Evolutionary conservation across 2,329 filamentous ascomycete species (phyloP).

Genomic region (Alternaria sp.): DNA sequence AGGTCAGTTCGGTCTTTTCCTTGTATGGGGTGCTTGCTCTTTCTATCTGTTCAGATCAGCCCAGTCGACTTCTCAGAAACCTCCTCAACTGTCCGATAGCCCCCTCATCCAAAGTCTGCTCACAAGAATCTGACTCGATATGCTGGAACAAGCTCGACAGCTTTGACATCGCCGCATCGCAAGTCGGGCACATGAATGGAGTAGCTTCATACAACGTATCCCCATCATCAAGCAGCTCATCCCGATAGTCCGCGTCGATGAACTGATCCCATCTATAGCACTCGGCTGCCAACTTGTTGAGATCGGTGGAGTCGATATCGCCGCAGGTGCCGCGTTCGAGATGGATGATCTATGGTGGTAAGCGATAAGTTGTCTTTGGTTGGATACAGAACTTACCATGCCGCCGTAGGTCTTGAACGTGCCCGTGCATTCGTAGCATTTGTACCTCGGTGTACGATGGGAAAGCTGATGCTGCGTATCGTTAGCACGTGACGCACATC

Average conservation of each 20-base stretch:
- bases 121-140: constrained; percentile 7
- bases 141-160: constrained; percentile 14
- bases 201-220: too few species aligned
- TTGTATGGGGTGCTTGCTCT: too few species aligned
- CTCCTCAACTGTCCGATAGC: not conserved
- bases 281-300: not conserved
- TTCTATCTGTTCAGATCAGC: too few species aligned
- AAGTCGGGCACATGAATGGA: not conserved
- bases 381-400: too few species aligned
- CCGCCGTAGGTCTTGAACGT: not conserved
- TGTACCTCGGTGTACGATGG: not conserved
- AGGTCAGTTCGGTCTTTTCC: too few species aligned
- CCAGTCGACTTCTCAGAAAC: not conserved
- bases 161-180: not conserved
- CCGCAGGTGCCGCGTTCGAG: not conserved
- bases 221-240: too few species aligned
- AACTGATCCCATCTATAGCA: too few species aligned
- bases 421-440: not conserved
- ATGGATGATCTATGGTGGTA: not conserved
- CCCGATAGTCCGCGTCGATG: too few species aligned
- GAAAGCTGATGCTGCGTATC: not conserved
- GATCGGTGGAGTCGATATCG: not conserved
- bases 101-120: not conserved
- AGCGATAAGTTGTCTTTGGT: too few species aligned
- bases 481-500: too few species aligned